Conservation (phyloP, 2,329 filamentous ascomycete species). For the Parascedosporium putredinis region DNA sequence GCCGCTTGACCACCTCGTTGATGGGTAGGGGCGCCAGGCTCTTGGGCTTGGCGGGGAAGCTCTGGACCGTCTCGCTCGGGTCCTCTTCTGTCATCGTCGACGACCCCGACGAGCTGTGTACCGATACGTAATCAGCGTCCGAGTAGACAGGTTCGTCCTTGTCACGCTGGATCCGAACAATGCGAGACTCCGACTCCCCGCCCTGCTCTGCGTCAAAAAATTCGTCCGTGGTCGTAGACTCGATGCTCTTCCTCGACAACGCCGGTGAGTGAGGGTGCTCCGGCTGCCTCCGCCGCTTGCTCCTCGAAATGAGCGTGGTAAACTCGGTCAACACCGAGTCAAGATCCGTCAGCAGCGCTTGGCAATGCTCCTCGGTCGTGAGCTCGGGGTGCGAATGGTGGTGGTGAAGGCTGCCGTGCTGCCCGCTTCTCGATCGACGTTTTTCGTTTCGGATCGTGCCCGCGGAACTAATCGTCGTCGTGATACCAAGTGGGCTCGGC, state of each 20-base stretch:
- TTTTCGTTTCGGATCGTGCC: conserved; percentile 19
- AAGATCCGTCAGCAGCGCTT: conserved; percentile 72
- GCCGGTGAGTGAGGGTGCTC: conserved; percentile 32
- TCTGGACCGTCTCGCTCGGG: conserved; percentile 43
- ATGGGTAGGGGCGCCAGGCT: conserved; percentile 69
- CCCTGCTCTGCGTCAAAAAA: conserved; percentile 87
- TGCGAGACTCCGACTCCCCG: conserved; percentile 48
- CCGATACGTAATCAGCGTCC: conserved; percentile 43
- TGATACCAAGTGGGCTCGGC: conserved; percentile 27
- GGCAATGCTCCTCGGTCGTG: conserved; percentile 70
- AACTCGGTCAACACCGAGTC: conserved; percentile 80
- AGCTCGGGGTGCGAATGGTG: too few species aligned
- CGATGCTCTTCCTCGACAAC: conserved; percentile 54
- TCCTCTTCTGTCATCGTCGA: conserved; percentile 51
- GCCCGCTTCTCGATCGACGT: conserved; percentile 24
- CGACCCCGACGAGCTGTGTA: conserved; percentile 45
- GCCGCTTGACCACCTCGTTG: conserved; percentile 50
- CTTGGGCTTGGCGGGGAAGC: conserved; percentile 71
- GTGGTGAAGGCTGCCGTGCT: too few species aligned
- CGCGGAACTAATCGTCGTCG: conserved; percentile 20
- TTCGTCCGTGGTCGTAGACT: conserved; percentile 73
- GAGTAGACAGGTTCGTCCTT: conserved; percentile 51
- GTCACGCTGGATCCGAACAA: conserved; percentile 64
- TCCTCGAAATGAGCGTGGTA: conserved; percentile 62
- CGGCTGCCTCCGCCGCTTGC: conserved; percentile 62